Percentiles rank a stretch among this genome's conserved stretches.
These are phyloP conservation scores for Silene latifolia DNA, from an alignment of 148 eudicot genomes.

Conservation along the genomic window DNA sequence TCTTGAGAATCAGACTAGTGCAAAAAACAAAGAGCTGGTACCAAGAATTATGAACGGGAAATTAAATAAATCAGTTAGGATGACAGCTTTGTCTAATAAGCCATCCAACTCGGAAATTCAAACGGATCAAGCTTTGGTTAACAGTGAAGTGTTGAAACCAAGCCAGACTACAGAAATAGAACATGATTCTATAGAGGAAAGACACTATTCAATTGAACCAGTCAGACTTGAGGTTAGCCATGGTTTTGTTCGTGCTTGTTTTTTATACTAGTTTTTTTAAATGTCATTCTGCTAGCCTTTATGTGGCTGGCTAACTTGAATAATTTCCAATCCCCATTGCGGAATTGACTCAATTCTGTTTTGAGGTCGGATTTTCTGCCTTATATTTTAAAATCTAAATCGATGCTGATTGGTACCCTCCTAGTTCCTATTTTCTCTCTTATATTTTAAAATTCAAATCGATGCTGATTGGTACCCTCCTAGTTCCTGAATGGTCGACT, in stretches of 20 bases:
- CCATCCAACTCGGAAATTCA: slow-evolving; percentile 12
- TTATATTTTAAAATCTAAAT: too few species aligned
- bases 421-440: neutral
- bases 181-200: slow-evolving; percentile 24
- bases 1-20: slow-evolving; percentile 8
- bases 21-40: slow-evolving; percentile 18
- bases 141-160: neutral
- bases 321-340: neutral
- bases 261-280: neutral
- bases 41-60: slow-evolving; percentile 11
- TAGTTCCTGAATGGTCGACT: too few species aligned
- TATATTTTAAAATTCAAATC: too few species aligned
- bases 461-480: too few species aligned
- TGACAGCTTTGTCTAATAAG: slow-evolving; percentile 20
- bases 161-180: slow-evolving; percentile 19
- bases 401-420: neutral
- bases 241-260: neutral
- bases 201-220: slow-evolving; percentile 25
- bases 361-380: neutral
- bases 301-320: neutral
- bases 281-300: too few species aligned
- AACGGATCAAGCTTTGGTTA: neutral
- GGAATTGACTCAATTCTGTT: neutral
- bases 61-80: slow-evolving; percentile 18
- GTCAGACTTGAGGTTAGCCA: slow-evolving; percentile 31